Percentiles rank a stretch among this genome's conserved stretches.
These are phyloP conservation scores for Cytospora leucostoma DNA, from an alignment of 2,329 filamentous ascomycete genomes.

Conservation along the genomic window DNA sequence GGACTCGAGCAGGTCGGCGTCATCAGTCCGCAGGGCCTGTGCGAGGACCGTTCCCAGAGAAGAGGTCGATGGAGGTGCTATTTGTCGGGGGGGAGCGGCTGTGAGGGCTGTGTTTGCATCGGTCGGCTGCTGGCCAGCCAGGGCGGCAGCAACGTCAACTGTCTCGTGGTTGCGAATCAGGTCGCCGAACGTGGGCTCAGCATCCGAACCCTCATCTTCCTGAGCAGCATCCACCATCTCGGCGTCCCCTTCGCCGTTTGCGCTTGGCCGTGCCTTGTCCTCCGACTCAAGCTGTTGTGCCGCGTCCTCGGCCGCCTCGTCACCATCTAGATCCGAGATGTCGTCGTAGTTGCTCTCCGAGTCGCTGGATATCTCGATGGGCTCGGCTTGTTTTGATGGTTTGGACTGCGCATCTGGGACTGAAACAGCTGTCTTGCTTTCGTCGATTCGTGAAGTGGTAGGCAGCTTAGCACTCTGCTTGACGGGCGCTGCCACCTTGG, in stretches of 20 bases:
- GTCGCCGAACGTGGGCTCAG: conserved; percentile 80
- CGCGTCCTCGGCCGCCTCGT: conserved; percentile 38
- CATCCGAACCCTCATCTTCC: conserved; percentile 49
- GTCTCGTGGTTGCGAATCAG: conserved; percentile 72
- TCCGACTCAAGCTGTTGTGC: conserved; percentile 31
- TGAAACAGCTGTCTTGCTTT: conserved; percentile 59
- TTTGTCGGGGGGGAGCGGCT: conserved; percentile 43
- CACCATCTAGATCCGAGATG: conserved; percentile 41
- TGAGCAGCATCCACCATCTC: conserved; percentile 37
- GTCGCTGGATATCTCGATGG: conserved; percentile 62
- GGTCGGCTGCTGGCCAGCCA: conserved; percentile 43
- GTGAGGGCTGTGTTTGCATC: conserved; percentile 37
- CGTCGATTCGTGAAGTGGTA: conserved; percentile 56
- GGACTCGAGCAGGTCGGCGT: conserved; percentile 84
- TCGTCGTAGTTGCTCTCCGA: conserved; percentile 50
- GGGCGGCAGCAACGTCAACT: conserved; percentile 72
- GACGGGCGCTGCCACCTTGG: conserved; percentile 58
- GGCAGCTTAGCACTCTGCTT: conserved; percentile 55
- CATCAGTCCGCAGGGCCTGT: conserved; percentile 90
- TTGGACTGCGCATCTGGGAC: conserved; percentile 32
- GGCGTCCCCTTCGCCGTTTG: conserved; percentile 16
- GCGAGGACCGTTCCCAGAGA: conserved; percentile 91
- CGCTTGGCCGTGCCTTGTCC: conserved; percentile 20
- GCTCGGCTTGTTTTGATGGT: conserved; percentile 41
- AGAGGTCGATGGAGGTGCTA: conserved; percentile 68